These are phyloP conservation scores for Curvularia sp. DNA, from an alignment of 2,329 filamentous ascomycete genomes.

Conservation along the genomic window DNA sequence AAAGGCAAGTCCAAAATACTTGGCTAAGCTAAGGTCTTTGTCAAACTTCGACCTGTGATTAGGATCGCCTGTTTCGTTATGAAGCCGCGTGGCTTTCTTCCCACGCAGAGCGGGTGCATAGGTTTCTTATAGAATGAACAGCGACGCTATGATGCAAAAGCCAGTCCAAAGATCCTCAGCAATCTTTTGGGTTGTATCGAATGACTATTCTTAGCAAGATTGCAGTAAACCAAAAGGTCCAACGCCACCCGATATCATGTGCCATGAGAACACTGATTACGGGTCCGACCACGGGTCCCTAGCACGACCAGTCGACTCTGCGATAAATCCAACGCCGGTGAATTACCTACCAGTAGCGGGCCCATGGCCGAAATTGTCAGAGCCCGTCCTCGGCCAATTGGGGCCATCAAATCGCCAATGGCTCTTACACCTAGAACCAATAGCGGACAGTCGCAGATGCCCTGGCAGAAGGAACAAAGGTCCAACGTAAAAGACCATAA, in stretches of 20 bases:
- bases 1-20: constrained; percentile 24
- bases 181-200: too few relatives aligned
- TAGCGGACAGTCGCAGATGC: constrained; percentile 21
- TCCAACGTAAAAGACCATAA: not conserved
- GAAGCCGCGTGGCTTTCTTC: constrained; percentile 40
- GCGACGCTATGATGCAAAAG: constrained; percentile 25
- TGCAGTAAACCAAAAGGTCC: constrained; percentile 20
- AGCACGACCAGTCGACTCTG: too few relatives aligned
- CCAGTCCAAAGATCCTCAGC: not conserved
- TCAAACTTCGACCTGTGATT: constrained; percentile 33
- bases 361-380: constrained; percentile 27
- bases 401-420: constrained; percentile 32
- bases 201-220: constrained; percentile 25
- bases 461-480: constrained; percentile 46
- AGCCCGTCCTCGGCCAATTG: constrained; percentile 25
- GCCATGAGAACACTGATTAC: constrained; percentile 22
- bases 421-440: constrained; percentile 35
- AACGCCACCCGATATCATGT: constrained; percentile 23
- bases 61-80: constrained; percentile 36
- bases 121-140: constrained; percentile 36
- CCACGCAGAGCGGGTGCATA: constrained; percentile 42
- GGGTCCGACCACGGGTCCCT: constrained; percentile 28
- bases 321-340: not conserved
- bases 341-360: constrained; percentile 4
- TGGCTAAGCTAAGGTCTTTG: not conserved